Conservation (phyloP, 768 basidiomycete genomes). For the Leucogyrophana mollusca region DNA sequence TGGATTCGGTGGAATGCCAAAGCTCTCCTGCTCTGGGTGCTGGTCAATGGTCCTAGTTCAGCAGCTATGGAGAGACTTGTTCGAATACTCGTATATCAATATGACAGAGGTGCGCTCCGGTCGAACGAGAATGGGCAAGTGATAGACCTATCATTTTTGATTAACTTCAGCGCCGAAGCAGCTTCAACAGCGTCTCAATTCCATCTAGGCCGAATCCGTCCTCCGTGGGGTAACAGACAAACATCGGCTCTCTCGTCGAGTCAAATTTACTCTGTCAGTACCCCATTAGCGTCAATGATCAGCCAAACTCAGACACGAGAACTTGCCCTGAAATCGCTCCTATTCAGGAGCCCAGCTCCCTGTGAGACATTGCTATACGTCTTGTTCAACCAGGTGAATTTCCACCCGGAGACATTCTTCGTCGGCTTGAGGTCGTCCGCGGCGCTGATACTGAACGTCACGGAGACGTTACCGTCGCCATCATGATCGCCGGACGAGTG, state of each 20-base stretch:
- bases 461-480: constrained; percentile 20
- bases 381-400: constrained; percentile 41
- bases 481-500: constrained; percentile 3
- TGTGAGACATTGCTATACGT: constrained; percentile 41
- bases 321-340: constrained; percentile 46
- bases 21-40: too few species aligned
- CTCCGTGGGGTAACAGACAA: constrained; percentile 46
- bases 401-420: constrained; percentile 47
- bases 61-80: too few species aligned
- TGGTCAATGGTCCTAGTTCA: too few species aligned
- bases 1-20: too few species aligned
- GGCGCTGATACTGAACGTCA: constrained; percentile 51
- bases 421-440: constrained; percentile 37
- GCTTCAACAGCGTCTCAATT: constrained; percentile 40
- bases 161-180: constrained; percentile 26
- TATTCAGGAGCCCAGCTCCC: constrained; percentile 37
- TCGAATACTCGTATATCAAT: too few species aligned
- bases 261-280: constrained; percentile 43
- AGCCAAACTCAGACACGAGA: background rate
- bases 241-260: constrained; percentile 41
- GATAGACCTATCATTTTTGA: too few species aligned
- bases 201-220: constrained; percentile 48
- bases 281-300: background rate
- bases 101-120: too few species aligned
- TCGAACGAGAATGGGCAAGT: too few species aligned